Percentiles rank a stretch among this genome's conserved stretches.
Conservation (phyloP, 495 filamentous ascomycete genomes). For the Cairneyella variabilis region DNA sequence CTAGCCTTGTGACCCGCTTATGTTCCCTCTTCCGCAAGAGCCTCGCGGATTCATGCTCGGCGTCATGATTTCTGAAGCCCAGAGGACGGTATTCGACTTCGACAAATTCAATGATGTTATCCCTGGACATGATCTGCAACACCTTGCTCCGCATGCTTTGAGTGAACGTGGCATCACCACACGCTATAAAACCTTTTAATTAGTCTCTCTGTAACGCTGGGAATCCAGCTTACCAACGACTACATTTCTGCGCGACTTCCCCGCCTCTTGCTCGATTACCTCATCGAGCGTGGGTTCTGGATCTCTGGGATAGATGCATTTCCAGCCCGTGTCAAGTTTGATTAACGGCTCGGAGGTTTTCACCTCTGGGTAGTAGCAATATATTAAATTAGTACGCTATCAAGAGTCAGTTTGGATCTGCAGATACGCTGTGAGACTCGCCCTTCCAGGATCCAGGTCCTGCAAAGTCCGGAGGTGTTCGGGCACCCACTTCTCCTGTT, state of each 20-base stretch:
- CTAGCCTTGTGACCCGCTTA: too few species aligned
- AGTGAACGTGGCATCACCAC: neutral
- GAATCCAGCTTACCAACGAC: neutral
- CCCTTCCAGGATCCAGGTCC: neutral
- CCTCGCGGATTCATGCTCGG: too few species aligned
- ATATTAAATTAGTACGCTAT: neutral
- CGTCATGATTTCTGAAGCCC: too few species aligned
- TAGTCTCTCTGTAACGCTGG: neutral
- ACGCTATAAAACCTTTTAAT: neutral
- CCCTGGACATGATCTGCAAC: neutral
- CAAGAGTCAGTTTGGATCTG: neutral
- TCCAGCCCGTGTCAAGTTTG: too few species aligned
- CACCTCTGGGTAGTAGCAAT: too few species aligned
- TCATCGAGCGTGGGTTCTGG: too few species aligned
- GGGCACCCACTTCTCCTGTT: neutral
- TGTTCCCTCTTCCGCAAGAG: too few species aligned
- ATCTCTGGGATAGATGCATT: too few species aligned
- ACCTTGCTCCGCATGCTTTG: neutral
- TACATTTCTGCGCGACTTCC: neutral
- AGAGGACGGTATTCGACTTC: slow-evolving; percentile 6
- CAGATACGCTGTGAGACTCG: too few species aligned
- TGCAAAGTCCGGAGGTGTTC: neutral
- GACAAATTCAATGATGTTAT: neutral
- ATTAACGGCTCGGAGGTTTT: too few species aligned
- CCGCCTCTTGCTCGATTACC: too few species aligned